Base-by-base conservation (phyloP, 139 green algal genomes). In the Haematococcus lacustris region DNA sequence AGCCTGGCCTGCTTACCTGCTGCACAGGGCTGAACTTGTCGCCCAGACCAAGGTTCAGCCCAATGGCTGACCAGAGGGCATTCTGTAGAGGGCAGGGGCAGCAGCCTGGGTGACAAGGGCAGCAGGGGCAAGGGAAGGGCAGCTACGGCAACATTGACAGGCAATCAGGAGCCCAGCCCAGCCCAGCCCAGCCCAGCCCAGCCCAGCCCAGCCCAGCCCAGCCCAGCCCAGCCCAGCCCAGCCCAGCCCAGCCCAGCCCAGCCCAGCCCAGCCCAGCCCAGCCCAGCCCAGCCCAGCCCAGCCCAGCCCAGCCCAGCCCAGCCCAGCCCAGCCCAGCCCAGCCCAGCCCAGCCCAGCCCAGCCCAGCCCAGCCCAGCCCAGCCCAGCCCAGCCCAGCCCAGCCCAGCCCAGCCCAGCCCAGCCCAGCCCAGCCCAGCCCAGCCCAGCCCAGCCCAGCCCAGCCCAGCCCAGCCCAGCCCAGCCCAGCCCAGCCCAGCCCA, bases 41-140 rank as follows among this genome's bases (percentile, higher is more conserved):
- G 67, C 67, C 67, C 5, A 72, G 34, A 2, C 67, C 67, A 28
- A 72, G 38, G 17, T 72, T 72, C 28, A 72, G 32, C 1, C 67
- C 67, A 7, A 72, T 17, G 1, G 67, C 32, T 4, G 67, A 32
- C 67, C 67, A 72, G 9, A 72, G 1, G 5, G 67, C 67, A 35
- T 72, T 72, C 64, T 70, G 61, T 33, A 34, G 30, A 25, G 57
- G 21, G 57, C 57, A 65, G 9, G 21, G 23, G 32, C 21, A 65
- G n/a, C n/a, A n/a, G n/a, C n/a, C n/a, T 37, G 57, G 26, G 57
- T 5, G 32, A 65, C 21, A 13, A 65, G 57, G 26, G 57, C 26
- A 33, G 23, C 21, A 57, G 47, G 13, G 13, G 47, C 13, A 57
- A 57, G 47, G 21, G 21, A 57, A 13, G 21, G 21, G 47, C 47